Base-by-base conservation (phyloP, 352 stramenopile species). In the Globisporangium nodosum region DNA sequence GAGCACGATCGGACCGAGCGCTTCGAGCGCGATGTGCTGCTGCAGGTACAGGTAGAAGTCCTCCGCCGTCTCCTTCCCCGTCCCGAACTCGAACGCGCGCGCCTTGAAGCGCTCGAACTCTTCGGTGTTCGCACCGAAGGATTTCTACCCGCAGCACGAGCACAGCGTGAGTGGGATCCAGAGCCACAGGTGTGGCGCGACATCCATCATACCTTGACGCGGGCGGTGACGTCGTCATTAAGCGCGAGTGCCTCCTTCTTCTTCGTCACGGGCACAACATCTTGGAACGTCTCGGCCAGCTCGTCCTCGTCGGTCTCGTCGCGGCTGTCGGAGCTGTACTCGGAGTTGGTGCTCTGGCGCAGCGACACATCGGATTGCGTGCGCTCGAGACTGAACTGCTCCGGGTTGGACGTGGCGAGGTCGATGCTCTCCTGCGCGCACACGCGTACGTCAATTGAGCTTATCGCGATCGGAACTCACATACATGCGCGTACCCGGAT, bases 41-140 rank as follows among this genome's bases (percentile, higher is more conserved):
- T 66, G 69, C 37, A 95, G 54, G 47, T 92, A 93, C 18, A 31
- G 52, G 42, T 95, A 90, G 43, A 95, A 95, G 3, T 58, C 69
- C 8, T 78, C 69, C 0, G 82, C 80, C 0, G 69, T 66, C 56
- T 90, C 78, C 39, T 90, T 80, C 46, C 69, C 80, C 49, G 76
- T 87, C 42, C 85, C 85, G 63, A 83, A 95, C 21, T 86, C 66
- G 21, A 95, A 68, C 35, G 81, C 82, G 39, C 90, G 81, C 27
- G 67, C 68, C 59, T 93, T 95, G 69, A 93, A 93, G 15, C 58
- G 62, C 40, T 92, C 79, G 35, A 95, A 92, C 46, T 90, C 78
- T 5, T 73, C 50, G 12, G 87, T 70, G n/a, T 87, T 68, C 13
- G 76, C 63, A 0, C 70, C 60, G 48, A 92, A 73, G 9, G 73